Base-by-base conservation (phyloP, 2,329 filamentous ascomycete species). In the Didymella pinodella region DNA sequence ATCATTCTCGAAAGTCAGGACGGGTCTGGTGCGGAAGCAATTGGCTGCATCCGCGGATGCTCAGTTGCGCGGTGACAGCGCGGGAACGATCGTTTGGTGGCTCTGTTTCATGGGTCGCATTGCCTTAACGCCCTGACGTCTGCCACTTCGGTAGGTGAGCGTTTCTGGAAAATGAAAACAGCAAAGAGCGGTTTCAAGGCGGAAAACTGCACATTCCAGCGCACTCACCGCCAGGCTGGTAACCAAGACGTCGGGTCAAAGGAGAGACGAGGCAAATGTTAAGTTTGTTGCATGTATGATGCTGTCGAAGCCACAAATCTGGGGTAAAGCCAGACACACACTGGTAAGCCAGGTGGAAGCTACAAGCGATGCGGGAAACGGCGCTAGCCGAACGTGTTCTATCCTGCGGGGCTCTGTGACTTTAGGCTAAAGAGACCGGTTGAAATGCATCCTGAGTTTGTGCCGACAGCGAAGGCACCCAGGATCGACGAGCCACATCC, bases 401-500 rank as follows among this genome's bases (percentile, higher is more conserved):
- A 20, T 43, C 41, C 25, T 59, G 56, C 56, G 51, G 56, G 56
- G 56, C 50, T 38, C 26, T 29, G 14, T n/a, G 50, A 59, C 26
- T 50, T 59, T 59, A 59, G 63, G 64, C 66, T 65, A 67, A 64
- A 65, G n/a, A 20, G 47, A 38, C 47, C 57, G 57, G 57, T 28
- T 60, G 52, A 60, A 60, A 6, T 43, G 34, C 34, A 51, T 46
- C 43, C 52, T 60, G 44, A 60, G 47, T 55, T 55, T 55, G 47
- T 45, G 43, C 52, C 38, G 44, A 52, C 57, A 60, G 43, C 52
- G 43, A 62, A 57, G 41, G 43, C 22, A 59, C 56, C 64, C 44
- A 58, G 48, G 69, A 72, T 73, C 68, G 66, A 63, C 68, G 62
- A 66, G 68, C 67, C 72, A 63, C 65, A 61, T 62, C 61, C 60